Evolutionary conservation across 352 stramenopile species (phyloP), one percentile per base, ranked within the genome.

Genomic region (Phytophthora boehmeriae): DNA sequence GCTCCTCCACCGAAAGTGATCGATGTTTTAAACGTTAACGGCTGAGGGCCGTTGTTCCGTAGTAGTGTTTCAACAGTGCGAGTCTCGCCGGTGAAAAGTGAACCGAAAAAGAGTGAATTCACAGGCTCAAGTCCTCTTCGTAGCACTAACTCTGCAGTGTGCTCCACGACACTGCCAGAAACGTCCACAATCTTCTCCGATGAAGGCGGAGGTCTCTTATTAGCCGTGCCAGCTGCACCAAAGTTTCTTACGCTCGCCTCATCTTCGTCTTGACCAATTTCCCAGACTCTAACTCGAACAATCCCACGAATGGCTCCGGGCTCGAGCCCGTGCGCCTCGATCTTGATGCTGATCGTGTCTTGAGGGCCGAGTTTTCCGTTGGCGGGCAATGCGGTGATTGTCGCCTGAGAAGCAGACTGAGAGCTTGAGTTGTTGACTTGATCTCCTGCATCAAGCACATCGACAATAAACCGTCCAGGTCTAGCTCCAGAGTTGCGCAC

Each of bases 111-210:
- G 5, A 96, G 54, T 8, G 49, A 72, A 5, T 68, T 67, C 4
- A 93, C 73, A 2, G 70, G 64, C 0, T 89, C 71, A 5, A 77
- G 52, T 0, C 78, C 70, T 43, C 78, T 61, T 9, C 70, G 64
- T 5, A 83, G 67, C 6, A 97, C 59, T 4, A 98, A 48, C 59
- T 97, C 89, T 0, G 97, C 76, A 6, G 69, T 93, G 57, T 97
- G 93, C 47, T 95, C 80, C 3, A 98, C 83, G 14, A 97, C 66
- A 14, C 39, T 81, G 1, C 85, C 90, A 10, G 63, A 76, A 2
- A 98, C 69, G 39, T 98, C 92, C 6, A 98, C 51, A 8, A 96
- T 62, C 50, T 85, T 89, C 49, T 93, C 79, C 4, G 56, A 56
- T 10, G 48, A 62, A 2, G 61, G 43, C 8, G 32, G 22, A 16